A percentile compares a stretch with the other conserved stretches of the same genome.
These are phyloP conservation scores for Rasamsonia emersonii DNA, from an alignment of 2,329 filamentous ascomycete genomes.

Conservation along the genomic window DNA sequence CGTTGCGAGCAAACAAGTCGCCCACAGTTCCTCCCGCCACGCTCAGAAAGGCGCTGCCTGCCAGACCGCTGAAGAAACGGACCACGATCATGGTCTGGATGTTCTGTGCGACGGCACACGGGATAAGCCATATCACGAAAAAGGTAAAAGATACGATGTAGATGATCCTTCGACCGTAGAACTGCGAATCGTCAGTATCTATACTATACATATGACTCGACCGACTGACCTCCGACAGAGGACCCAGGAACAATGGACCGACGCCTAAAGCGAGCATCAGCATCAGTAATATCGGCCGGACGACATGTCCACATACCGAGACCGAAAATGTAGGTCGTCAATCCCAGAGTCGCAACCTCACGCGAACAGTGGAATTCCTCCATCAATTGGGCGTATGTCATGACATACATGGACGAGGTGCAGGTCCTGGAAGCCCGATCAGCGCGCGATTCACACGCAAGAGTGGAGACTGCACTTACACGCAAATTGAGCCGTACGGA, in stretches of 20 bases:
- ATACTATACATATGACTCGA: too few relatives aligned
- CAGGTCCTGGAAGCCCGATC: slow-evolving; percentile 53
- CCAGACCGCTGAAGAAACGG: slow-evolving; percentile 57
- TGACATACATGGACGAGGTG: slow-evolving; percentile 80
- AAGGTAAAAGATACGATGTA: slow-evolving; percentile 66
- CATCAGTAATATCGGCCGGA: slow-evolving; percentile 22
- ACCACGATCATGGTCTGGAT: slow-evolving; percentile 70
- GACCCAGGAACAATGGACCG: slow-evolving; percentile 55
- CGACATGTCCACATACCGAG: slow-evolving; percentile 38
- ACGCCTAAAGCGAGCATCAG: slow-evolving; percentile 26
- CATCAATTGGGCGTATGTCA: slow-evolving; percentile 69
- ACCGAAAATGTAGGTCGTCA: slow-evolving; percentile 76
- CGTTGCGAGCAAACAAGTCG: slow-evolving; percentile 61
- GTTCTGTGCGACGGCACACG: slow-evolving; percentile 71
- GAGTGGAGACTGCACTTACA: slow-evolving; percentile 51
- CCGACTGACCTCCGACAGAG: slow-evolving; percentile 51
- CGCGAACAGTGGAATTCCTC: slow-evolving; percentile 63
- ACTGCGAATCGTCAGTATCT: slow-evolving; percentile 35
- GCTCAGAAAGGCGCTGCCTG: slow-evolving; percentile 46
- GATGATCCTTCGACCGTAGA: slow-evolving; percentile 74
- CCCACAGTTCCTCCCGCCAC: slow-evolving; percentile 82
- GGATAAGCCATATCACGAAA: slow-evolving; percentile 73
- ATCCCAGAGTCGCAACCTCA: slow-evolving; percentile 66
- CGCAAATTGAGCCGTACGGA: slow-evolving; percentile 66
- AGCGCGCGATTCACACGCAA: slow-evolving; percentile 1